Percentiles rank a stretch among this genome's conserved stretches.
phyloP scores from a whole-genome alignment of 2,329 filamentous ascomycete species.

The Fusarium bactridioides region DNA sequence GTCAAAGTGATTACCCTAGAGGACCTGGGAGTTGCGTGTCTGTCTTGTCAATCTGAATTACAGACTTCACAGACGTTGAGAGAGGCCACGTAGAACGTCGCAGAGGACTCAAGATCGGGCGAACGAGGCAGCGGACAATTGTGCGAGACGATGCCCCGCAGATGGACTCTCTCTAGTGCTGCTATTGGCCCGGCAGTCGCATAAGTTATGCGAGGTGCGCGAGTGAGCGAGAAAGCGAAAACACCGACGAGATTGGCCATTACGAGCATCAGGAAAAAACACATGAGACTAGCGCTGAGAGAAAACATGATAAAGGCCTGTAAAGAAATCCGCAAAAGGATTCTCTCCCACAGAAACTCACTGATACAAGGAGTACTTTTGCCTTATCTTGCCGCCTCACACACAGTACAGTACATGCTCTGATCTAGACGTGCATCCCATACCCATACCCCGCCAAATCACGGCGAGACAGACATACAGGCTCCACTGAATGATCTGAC shows the following conservation, averaged over 20 bases:
- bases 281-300: not conserved
- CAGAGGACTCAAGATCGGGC: not conserved
- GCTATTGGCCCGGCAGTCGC: not conserved
- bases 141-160: not conserved
- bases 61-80: not conserved
- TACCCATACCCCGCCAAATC: not conserved
- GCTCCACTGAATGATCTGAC: not conserved
- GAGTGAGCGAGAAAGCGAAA: not conserved
- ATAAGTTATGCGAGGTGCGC: not conserved
- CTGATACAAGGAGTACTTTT: not conserved
- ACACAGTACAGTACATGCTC: not conserved
- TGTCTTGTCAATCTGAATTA: not conserved
- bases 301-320: not conserved
- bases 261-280: not conserved
- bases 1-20: not conserved
- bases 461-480: not conserved
- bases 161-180: accelerated
- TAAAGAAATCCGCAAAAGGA: not conserved
- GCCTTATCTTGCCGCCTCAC: not conserved
- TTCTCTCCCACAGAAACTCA: not conserved
- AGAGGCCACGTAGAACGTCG: not conserved
- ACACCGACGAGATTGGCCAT: not conserved
- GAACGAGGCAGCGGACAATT: not conserved
- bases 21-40: no score
- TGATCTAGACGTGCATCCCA: not conserved